phyloP scores from a whole-genome alignment of 108 stramenopile species.

The Epithemia pelagica region DNA sequence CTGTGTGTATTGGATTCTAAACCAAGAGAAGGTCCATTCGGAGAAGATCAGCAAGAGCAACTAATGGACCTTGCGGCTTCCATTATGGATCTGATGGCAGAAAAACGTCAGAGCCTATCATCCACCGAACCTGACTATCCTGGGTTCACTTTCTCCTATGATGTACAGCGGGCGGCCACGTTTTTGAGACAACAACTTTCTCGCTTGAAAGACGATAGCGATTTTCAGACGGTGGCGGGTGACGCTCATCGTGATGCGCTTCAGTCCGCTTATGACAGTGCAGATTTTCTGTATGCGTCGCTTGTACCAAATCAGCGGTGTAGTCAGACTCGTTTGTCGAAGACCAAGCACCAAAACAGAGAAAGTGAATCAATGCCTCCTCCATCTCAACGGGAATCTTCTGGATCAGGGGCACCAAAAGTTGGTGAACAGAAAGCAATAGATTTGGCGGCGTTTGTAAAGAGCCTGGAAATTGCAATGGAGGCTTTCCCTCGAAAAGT shows the following conservation, averaged over 20 bases:
- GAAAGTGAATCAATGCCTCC: not conserved
- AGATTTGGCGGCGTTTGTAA: not conserved
- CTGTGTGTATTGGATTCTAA: slow-evolving; percentile 63
- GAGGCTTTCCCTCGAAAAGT: slow-evolving; percentile 6
- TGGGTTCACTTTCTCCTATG: not conserved
- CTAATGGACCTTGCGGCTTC: slow-evolving; percentile 45
- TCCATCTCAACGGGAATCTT: not conserved
- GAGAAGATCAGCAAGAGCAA: slow-evolving; percentile 49
- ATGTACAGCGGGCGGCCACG: not conserved
- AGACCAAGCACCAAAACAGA: not conserved
- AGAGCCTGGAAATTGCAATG: slow-evolving; percentile 3
- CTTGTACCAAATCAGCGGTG: not conserved
- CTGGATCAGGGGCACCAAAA: not conserved
- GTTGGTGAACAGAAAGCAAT: not conserved
- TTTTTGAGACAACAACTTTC: slow-evolving; percentile 1
- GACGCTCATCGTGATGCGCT: not conserved
- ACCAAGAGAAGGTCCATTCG: slow-evolving; percentile 39
- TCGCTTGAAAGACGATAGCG: not conserved
- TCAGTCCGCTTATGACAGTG: not conserved
- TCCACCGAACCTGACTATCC: not conserved
- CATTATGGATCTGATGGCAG: slow-evolving; percentile 2
- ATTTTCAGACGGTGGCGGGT: not conserved
- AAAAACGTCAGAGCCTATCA: not conserved
- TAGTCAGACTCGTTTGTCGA: not conserved
- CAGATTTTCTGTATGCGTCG: not conserved